Conservation (phyloP, 257 asterid species). For the Knoxia roxburghii region DNA sequence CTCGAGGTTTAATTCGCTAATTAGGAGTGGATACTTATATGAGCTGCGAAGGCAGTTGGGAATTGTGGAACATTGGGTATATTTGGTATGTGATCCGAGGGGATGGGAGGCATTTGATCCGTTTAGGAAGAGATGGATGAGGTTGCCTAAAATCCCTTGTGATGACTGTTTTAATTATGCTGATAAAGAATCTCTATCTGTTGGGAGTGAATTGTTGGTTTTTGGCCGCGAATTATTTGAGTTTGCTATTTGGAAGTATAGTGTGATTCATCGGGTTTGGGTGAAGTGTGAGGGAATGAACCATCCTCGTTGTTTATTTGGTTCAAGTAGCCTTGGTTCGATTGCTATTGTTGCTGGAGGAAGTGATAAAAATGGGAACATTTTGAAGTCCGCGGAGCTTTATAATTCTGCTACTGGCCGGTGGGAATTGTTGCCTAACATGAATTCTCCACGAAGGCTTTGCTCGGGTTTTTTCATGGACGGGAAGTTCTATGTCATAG, state of each 20-base stretch:
- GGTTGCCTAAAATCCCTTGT: constrained; percentile 73
- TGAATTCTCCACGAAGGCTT: constrained; percentile 72
- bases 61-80: constrained; percentile 77
- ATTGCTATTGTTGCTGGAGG: constrained; percentile 79
- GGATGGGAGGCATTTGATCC: constrained; percentile 96
- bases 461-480: constrained; percentile 91
- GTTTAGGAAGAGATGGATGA: constrained; percentile 62
- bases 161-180: constrained; percentile 79
- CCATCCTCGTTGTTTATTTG: constrained; percentile 76
- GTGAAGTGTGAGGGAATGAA: constrained; percentile 66
- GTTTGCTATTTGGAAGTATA: constrained; percentile 84
- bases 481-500: constrained; percentile 68
- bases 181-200: constrained; percentile 80
- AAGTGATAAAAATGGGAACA: constrained; percentile 61
- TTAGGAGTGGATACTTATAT: constrained; percentile 59
- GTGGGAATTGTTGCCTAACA: constrained; percentile 80
- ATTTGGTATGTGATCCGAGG: constrained; percentile 86
- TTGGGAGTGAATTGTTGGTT: constrained; percentile 72
- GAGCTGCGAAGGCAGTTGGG: constrained; percentile 65
- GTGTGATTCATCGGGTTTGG: constrained; percentile 46
- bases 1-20: constrained; percentile 42
- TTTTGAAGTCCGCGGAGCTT: constrained; percentile 72
- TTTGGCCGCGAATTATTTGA: constrained; percentile 78
- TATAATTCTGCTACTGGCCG: constrained; percentile 58
- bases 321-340: constrained; percentile 64